Evolutionary conservation across 2,329 filamentous ascomycete species (phyloP).

Genomic region (Ophiosphaerella korrae): DNA sequence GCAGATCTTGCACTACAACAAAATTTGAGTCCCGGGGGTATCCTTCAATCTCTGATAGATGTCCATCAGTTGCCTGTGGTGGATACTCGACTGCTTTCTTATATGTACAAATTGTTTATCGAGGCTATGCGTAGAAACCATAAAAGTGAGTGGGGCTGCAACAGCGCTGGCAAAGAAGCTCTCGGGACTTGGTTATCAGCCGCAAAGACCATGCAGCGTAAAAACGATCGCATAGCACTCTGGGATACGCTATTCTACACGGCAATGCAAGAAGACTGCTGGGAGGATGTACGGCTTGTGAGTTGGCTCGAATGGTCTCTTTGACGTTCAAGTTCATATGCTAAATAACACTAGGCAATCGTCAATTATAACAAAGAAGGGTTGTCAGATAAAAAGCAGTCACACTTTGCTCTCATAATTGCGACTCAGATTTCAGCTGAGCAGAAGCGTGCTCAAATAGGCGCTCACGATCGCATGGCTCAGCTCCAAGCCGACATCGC

Average conservation of each 20-base stretch:
- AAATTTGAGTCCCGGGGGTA: slow-evolving; percentile 12
- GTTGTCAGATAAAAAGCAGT: slow-evolving; percentile 25
- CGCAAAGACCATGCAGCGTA: slow-evolving; percentile 28
- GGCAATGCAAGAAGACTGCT: slow-evolving; percentile 38
- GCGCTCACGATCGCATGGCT: slow-evolving; percentile 22
- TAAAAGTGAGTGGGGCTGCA: slow-evolving; percentile 2
- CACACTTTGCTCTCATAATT: slow-evolving; percentile 36
- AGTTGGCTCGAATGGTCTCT: slow-evolving; percentile 2
- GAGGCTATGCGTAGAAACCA: slow-evolving; percentile 21
- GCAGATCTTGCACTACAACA: slow-evolving; percentile 30
- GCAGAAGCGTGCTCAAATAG: slow-evolving; percentile 18
- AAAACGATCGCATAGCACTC: slow-evolving; percentile 28
- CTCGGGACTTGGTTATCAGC: slow-evolving; percentile 37
- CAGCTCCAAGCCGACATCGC: slow-evolving; percentile 28
- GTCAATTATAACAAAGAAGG: slow-evolving; percentile 36
- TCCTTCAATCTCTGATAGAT: slow-evolving; percentile 17
- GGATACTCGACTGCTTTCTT: slow-evolving; percentile 34
- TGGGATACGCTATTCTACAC: slow-evolving; percentile 35
- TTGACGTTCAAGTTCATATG: neutral
- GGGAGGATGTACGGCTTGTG: slow-evolving; percentile 44
- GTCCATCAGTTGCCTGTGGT: slow-evolving; percentile 30
- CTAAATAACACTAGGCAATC: slow-evolving; percentile 33
- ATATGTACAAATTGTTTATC: slow-evolving; percentile 30
- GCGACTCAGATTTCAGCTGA: slow-evolving; percentile 35
- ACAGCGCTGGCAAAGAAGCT: slow-evolving; percentile 24